Percentiles rank a stretch among this genome's conserved stretches.
Evolutionary conservation across 2,329 filamentous ascomycete species (phyloP).

Genomic region (Tolypocladium paradoxum): DNA sequence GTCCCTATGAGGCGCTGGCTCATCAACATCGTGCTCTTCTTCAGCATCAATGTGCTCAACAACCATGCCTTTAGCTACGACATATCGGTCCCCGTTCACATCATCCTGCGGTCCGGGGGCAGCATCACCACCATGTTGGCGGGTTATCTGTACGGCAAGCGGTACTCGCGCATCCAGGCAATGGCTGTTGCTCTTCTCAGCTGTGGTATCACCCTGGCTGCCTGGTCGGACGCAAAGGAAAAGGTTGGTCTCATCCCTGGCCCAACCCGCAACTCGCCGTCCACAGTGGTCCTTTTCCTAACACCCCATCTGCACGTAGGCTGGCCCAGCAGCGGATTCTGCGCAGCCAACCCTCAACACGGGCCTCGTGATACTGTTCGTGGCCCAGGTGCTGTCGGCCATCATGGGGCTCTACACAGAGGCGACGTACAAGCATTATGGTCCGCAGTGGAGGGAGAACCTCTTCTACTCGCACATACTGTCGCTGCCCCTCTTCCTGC

Average conservation of each 20-base stretch:
- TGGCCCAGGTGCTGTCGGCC: constrained; percentile 82
- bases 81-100: constrained; percentile 93
- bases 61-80: constrained; percentile 97
- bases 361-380: constrained; percentile 71
- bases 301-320: background rate
- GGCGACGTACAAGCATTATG: constrained; percentile 74
- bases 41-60: constrained; percentile 88
- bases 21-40: constrained; percentile 83
- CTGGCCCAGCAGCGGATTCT: background rate
- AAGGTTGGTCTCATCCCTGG: constrained; percentile 47
- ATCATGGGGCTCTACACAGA: constrained; percentile 95
- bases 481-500: constrained; percentile 65
- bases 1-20: constrained; percentile 81
- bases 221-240: constrained; percentile 76
- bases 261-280: background rate
- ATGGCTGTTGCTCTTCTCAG: constrained; percentile 76
- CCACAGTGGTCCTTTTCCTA: background rate
- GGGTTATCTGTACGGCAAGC: constrained; percentile 78
- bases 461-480: constrained; percentile 84
- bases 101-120: constrained; percentile 88
- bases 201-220: constrained; percentile 73
- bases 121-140: constrained; percentile 92
- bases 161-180: constrained; percentile 71
- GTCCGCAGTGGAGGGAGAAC: constrained; percentile 88
- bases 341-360: constrained; percentile 29